A percentile compares a stretch with the other conserved stretches of the same genome.
Conservation (phyloP, 1,284 basidiomycete species). For the Ustilago curta region DNA sequence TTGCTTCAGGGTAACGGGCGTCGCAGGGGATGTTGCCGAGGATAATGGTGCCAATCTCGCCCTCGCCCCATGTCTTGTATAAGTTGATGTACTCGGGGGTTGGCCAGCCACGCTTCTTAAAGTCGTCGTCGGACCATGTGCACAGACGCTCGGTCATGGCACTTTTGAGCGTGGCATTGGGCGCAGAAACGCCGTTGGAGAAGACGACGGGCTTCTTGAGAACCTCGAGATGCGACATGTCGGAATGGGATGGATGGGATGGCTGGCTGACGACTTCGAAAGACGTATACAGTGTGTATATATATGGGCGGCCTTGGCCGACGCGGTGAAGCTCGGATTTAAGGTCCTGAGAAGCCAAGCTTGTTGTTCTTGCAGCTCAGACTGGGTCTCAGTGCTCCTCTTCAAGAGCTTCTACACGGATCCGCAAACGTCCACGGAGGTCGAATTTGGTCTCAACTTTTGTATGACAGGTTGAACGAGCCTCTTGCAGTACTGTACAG, state of each 20-base stretch:
- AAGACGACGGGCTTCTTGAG: constrained; percentile 53
- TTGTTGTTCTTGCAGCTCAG: neutral
- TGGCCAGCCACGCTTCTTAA: constrained; percentile 61
- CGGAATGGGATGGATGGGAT: neutral
- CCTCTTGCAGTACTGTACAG: neutral
- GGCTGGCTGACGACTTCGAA: neutral
- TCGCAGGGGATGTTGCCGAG: constrained; percentile 59
- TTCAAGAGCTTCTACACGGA: neutral
- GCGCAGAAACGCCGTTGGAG: constrained; percentile 46
- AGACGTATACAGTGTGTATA: no score
- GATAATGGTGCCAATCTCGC: constrained; percentile 60
- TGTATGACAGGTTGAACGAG: neutral
- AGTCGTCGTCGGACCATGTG: constrained; percentile 58
- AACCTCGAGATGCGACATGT: constrained; percentile 46
- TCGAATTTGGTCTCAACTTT: neutral
- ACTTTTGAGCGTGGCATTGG: constrained; percentile 57
- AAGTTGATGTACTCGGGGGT: constrained; percentile 56
- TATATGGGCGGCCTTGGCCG: neutral
- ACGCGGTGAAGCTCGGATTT: constrained; percentile 2
- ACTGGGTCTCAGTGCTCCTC: neutral
- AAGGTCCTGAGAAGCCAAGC: neutral
- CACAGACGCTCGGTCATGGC: constrained; percentile 66
- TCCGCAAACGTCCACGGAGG: neutral
- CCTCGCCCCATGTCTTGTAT: constrained; percentile 64
- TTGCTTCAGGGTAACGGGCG: constrained; percentile 52